Base-by-base conservation (phyloP, 257 asterid genomes). In the Lavandula angustifolia region DNA sequence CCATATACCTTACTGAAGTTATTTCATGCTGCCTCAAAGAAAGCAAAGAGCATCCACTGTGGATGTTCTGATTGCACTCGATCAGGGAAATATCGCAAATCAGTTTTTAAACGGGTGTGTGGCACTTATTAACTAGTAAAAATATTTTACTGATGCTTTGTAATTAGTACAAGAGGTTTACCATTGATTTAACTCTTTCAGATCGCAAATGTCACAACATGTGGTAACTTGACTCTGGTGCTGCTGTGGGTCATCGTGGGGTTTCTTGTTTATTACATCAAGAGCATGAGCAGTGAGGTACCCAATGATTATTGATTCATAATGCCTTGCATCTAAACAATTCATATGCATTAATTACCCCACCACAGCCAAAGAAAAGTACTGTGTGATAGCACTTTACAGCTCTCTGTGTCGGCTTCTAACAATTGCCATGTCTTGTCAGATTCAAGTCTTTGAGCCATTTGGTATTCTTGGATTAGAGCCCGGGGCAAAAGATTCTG, bases 381-480 rank as follows among this genome's bases (percentile, higher is more conserved):
- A 22, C 27, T 22, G 27, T 22, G 33, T 57, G 41, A 54, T 22
- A 56, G 50, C 49, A 31, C 4, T 67, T 57, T 66, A 49, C 60
- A 14, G 54, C n/a, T 53, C 32, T 46, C 40, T 52, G 18, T 57
- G 48, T 38, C 40, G 48, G 18, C 57, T 43, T 38, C 9, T 38
- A 55, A 16, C 42, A 54, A 33, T 9, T 64, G 43, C 48, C 60
- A 41, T 52, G 62, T 69, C 66, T 37, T 59, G 70, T 51, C 85
- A 92, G 99, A 74, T 71, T 75, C 86, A 89, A 87, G 86, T 76
- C 48, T 92, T 92, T 76, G 99, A 92, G 68, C 99, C 97, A 50
- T 92, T 89, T 77, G 70, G 79, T 68, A 87, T 92, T 79, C 99
- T 92, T 79, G 99, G 95, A 75, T 69, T 92, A 72, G 87, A 80